A percentile compares a stretch with the other conserved stretches of the same genome.
These are phyloP conservation scores for Ophiostoma sp. DNA, from an alignment of 2,329 filamentous ascomycete species.

Conservation along the genomic window DNA sequence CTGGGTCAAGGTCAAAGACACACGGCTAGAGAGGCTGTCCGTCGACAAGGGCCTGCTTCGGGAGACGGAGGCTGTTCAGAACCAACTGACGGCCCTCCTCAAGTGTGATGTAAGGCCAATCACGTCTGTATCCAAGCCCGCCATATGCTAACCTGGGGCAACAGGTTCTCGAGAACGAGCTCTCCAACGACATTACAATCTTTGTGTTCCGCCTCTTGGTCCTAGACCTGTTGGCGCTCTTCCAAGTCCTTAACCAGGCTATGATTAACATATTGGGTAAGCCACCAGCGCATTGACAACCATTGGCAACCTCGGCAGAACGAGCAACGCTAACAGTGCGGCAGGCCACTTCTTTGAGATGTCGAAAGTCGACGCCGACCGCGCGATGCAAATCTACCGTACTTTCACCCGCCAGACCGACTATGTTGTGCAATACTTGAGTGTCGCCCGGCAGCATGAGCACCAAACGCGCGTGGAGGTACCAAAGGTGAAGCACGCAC, in stretches of 20 bases:
- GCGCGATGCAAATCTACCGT: slow-evolving; percentile 86
- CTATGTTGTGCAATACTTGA: slow-evolving; percentile 82
- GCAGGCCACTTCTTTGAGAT: slow-evolving; percentile 96
- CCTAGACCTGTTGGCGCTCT: slow-evolving; percentile 80
- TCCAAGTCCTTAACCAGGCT: slow-evolving; percentile 92
- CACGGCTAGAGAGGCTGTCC: slow-evolving; percentile 73
- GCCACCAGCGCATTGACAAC: slow-evolving; percentile 28
- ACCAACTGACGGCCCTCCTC: slow-evolving; percentile 76
- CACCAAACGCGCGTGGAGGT: slow-evolving; percentile 89
- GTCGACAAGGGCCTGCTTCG: slow-evolving; percentile 89
- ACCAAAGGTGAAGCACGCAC: slow-evolving; percentile 94
- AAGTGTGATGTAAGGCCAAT: slow-evolving; percentile 63
- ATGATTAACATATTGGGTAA: slow-evolving; percentile 93
- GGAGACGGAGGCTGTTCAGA: slow-evolving; percentile 86
- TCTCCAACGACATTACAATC: slow-evolving; percentile 93
- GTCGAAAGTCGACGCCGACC: slow-evolving; percentile 87
- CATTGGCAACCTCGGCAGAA: background rate
- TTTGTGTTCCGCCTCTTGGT: slow-evolving; percentile 90
- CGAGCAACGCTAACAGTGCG: background rate
- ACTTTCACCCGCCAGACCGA: slow-evolving; percentile 89
- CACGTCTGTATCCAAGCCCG: too few species aligned
- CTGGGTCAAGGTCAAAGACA: slow-evolving; percentile 78
- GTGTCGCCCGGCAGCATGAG: slow-evolving; percentile 82
- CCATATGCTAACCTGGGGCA: too few species aligned
- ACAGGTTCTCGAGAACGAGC: slow-evolving; percentile 68